Base-by-base conservation (phyloP, 2,329 filamentous ascomycete genomes). In the Cladosporium sp. region DNA sequence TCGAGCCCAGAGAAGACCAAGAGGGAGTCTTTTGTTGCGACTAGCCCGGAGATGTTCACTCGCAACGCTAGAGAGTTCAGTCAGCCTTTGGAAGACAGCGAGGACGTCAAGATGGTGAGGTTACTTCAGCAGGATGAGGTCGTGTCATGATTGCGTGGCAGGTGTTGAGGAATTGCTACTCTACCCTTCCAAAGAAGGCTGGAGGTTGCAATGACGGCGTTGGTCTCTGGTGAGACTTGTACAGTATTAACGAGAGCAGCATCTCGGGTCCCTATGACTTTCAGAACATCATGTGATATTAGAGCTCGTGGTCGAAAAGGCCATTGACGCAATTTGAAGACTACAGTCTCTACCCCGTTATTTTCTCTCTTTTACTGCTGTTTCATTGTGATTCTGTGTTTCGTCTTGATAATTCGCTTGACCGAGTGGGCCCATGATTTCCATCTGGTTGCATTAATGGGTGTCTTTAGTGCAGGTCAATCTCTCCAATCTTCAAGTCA, bases 1-100 rank as follows among this genome's bases (percentile, higher is more conserved):
- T 36, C 59, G 26, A 68, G 47, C 10, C 44, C 66, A 1, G 57
- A 55, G 18, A 74, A 73, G 69, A 68, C 71, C 26, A 74, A 72
- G 64, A 64, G 72, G 12, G 66, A 70, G 32, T 69, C 68, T 38
- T 41, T 71, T 64, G 64, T 60, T 21, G 55, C 64, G 15, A 32
- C 58, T 10, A 54, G 44, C 34, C 58, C 64, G 14, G 61, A 64
- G 24, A 65, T 65, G 64, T 65, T 65, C 47, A 55, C 52, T 18
- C 62, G 55, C 15, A 52, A 30, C 30, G 54, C 32, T 34, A 60
- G 64, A 38, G 57, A 54, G 4, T 59, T 59, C 21, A 65, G 64
- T 12, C 64, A 65, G 32, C 30, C 64, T 32, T 24, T 65, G 47
- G 57, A 65, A 26, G 62, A 65, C 8, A 51, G 30, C 28, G 34